Evolutionary conservation across 2,329 filamentous ascomycete genomes (phyloP), one percentile per base, ranked within the genome.

Genomic region (Trichophyton schoenleinii): DNA sequence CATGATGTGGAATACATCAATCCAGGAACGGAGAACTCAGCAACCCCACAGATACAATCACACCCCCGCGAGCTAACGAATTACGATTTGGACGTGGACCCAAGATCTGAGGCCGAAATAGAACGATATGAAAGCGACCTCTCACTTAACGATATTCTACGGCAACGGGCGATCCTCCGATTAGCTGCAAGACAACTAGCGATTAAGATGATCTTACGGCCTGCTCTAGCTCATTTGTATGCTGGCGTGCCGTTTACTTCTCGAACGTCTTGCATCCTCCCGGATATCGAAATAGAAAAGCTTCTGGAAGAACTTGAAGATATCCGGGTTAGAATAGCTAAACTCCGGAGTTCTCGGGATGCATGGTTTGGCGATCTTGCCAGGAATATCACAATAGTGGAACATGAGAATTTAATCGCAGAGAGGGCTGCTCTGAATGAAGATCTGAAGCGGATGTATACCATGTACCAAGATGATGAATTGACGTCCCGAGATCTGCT

Each of bases 171-270:
- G 34, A 72, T 77, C 15, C 72, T 72, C 57, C 72, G 70, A 55
- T 65, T 77, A 9, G 74, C 73, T 15, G 60, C 75, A 53, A 72
- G 68, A 48, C 72, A 75, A 66, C 70, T 76, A 3, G 72, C 72
- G 9, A 73, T 76, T 48, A 68, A 72, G 11, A 63, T 76, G 44
- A 58, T 77, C 31, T 66, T 77, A 18, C 72, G 74, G 8, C 74
- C 74, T 9, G 66, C 68, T 5, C 68, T 77, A 38, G 73, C 73
- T 2, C 74, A 75, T 61, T 68, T 68, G 31, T 77, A 77, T 57
- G 65, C 65, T 5, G 72, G 72, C 3, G 55, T 73, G 4, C 61
- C 62, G 1, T 60, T 67, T 3, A 72, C 73, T 58, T 66, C 63
- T 15, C 58, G 44, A 7, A 20, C 58, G 4, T 46, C 58, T 18